Percentiles rank a stretch among this genome's conserved stretches.
Conservation (phyloP, 2,329 filamentous ascomycete species). For the Fusarium cyanostomum region DNA sequence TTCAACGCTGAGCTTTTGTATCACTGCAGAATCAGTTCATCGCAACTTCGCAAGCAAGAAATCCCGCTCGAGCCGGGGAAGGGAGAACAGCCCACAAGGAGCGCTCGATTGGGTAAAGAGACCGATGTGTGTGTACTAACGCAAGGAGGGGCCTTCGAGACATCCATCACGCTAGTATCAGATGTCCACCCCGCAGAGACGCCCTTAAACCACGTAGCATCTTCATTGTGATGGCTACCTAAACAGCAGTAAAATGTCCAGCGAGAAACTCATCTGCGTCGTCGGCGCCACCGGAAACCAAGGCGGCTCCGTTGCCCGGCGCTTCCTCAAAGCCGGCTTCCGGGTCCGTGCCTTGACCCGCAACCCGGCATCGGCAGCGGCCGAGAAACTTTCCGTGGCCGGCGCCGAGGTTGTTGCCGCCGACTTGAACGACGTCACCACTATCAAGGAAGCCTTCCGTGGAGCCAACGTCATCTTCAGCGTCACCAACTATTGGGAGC, state of each 20-base stretch:
- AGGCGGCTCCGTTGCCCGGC: constrained; percentile 61
- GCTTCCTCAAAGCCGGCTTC: constrained; percentile 55
- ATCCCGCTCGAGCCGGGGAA: neutral
- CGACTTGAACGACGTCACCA: constrained; percentile 53
- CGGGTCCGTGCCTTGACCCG: constrained; percentile 60
- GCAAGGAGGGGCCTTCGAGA: neutral
- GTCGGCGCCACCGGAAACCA: constrained; percentile 61
- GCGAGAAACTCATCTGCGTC: constrained; percentile 54
- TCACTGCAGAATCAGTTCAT: neutral
- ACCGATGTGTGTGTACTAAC: neutral
- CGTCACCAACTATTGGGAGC: constrained; percentile 66
- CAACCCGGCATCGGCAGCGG: constrained; percentile 52
- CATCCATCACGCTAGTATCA: no score
- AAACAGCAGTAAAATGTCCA: neutral
- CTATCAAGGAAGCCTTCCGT: constrained; percentile 53
- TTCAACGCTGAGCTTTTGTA: neutral
- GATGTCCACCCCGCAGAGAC: no score
- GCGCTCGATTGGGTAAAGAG: neutral
- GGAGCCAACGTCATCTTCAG: constrained; percentile 63
- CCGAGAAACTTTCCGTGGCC: constrained; percentile 50
- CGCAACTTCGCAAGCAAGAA: neutral
- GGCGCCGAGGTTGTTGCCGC: constrained; percentile 57
- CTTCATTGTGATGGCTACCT: neutral
- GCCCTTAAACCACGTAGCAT: neutral
- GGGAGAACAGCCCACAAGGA: neutral